Conservation (phyloP, 139 green algal species). For the Chlamydomonas sp. region DNA sequence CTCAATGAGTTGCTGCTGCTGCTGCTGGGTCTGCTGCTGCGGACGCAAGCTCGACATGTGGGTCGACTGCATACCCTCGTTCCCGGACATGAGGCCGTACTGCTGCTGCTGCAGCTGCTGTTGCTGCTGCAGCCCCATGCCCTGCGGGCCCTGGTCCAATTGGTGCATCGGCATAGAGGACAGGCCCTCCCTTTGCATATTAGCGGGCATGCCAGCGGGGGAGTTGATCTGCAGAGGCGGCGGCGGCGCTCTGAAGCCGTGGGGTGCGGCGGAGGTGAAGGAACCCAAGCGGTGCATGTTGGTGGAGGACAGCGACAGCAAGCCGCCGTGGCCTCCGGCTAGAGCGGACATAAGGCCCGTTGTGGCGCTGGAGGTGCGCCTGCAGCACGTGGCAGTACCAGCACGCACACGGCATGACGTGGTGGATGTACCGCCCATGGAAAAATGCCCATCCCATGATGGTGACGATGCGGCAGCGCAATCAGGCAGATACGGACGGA, state of each 20-base stretch:
- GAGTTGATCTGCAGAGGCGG: too few relatives aligned
- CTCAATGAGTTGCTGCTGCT: background rate
- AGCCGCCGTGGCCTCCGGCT: background rate
- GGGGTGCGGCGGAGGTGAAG: background rate
- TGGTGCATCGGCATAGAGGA: background rate
- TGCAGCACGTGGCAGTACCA: background rate
- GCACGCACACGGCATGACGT: too few relatives aligned
- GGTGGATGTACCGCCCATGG: too few relatives aligned
- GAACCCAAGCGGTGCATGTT: background rate
- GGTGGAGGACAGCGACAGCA: background rate
- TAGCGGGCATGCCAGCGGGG: too few relatives aligned
- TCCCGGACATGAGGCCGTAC: background rate
- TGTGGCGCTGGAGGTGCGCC: slow-evolving; percentile 14
- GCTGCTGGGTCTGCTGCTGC: background rate
- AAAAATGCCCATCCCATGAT: too few relatives aligned
- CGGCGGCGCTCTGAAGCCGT: too few relatives aligned
- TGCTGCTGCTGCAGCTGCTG: background rate
- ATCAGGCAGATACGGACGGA: too few relatives aligned
- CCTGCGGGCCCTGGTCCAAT: background rate
- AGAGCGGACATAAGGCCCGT: background rate
- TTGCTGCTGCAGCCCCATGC: background rate
- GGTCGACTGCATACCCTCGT: too few relatives aligned
- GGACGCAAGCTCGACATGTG: too few relatives aligned
- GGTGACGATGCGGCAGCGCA: too few relatives aligned
- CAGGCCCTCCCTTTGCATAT: too few relatives aligned